Percentiles rank a stretch among this genome's conserved stretches.
Evolutionary conservation across 495 filamentous ascomycete genomes (phyloP).

Genomic region (Aspergillus olivimuriae): DNA sequence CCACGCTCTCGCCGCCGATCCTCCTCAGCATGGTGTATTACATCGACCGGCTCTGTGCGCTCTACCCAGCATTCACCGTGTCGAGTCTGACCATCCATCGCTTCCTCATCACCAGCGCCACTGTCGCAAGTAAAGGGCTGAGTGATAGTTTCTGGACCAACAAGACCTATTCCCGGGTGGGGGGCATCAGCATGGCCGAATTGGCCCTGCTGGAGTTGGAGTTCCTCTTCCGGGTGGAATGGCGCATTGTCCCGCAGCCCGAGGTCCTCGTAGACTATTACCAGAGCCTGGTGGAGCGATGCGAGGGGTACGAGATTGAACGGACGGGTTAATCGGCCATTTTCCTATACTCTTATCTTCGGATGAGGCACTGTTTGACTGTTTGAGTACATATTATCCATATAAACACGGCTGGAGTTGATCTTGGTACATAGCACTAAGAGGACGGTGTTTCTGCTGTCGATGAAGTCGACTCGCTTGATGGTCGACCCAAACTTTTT

Average conservation of each 20-base stretch:
- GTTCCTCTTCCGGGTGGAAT: conserved; percentile 84
- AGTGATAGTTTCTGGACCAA: conserved; percentile 98
- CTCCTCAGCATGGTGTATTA: conserved; percentile 99
- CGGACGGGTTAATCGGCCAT: conserved; percentile 9
- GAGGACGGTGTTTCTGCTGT: background rate
- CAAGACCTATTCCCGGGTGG: conserved; percentile 86
- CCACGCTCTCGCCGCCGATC: conserved; percentile 85
- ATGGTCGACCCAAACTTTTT: background rate
- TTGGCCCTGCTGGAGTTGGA: conserved; percentile 91
- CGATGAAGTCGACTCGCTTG: background rate
- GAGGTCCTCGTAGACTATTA: conserved; percentile 94
- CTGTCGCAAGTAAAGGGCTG: conserved; percentile 90
- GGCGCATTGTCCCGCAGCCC: conserved; percentile 93
- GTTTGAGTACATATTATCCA: conserved; percentile 12
- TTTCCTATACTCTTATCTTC: background rate
- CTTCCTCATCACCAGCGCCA: conserved; percentile 91
- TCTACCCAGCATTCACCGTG: conserved; percentile 91
- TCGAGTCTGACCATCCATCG: conserved; percentile 93
- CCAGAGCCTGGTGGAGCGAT: conserved; percentile 69
- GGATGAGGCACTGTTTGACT: background rate
- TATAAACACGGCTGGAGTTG: conserved; percentile 12
- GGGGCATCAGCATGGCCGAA: conserved; percentile 82
- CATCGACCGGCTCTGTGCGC: conserved; percentile 87
- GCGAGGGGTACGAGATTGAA: conserved; percentile 53
- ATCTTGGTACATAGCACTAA: conserved; percentile 9